Percentiles rank a stretch among this genome's conserved stretches.
Conservation (phyloP, 768 basidiomycete species). For the Mycena vulgaris region DNA sequence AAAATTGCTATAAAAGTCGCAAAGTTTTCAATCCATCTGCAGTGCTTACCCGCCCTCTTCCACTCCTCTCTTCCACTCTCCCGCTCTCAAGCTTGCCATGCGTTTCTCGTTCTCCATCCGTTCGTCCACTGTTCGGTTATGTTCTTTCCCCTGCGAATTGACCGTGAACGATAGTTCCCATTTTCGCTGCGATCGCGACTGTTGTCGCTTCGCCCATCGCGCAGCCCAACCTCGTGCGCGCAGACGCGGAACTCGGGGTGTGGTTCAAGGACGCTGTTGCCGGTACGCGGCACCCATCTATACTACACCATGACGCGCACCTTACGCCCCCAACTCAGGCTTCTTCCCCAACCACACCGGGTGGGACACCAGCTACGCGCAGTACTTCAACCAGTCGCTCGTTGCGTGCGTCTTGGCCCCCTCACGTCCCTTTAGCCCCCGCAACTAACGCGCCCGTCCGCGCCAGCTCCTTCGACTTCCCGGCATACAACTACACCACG, state of each 20-base stretch:
- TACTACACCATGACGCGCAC: background rate
- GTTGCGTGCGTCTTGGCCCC: background rate
- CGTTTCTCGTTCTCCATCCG: no score
- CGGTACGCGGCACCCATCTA: background rate
- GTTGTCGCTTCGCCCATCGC: background rate
- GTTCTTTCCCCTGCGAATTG: no score
- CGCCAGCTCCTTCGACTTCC: background rate
- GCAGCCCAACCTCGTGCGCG: background rate
- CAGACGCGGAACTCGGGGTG: background rate
- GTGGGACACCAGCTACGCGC: slow-evolving; percentile 15
- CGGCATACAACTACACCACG: background rate
- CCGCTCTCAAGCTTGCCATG: no score
- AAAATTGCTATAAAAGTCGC: no score
- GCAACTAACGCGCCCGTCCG: no score
- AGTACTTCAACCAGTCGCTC: slow-evolving; percentile 6
- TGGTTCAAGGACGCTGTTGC: background rate
- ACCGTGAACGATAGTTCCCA: background rate
- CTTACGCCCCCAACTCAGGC: background rate
- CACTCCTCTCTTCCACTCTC: no score
- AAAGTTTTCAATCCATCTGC: no score
- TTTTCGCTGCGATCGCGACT: background rate
- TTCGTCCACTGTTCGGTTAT: no score
- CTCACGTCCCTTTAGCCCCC: background rate
- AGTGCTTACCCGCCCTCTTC: no score
- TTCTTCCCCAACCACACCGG: slow-evolving; percentile 18